Evolutionary conservation across 345 rosid genomes (phyloP).

Genomic region (Toxicodendron radicans): DNA sequence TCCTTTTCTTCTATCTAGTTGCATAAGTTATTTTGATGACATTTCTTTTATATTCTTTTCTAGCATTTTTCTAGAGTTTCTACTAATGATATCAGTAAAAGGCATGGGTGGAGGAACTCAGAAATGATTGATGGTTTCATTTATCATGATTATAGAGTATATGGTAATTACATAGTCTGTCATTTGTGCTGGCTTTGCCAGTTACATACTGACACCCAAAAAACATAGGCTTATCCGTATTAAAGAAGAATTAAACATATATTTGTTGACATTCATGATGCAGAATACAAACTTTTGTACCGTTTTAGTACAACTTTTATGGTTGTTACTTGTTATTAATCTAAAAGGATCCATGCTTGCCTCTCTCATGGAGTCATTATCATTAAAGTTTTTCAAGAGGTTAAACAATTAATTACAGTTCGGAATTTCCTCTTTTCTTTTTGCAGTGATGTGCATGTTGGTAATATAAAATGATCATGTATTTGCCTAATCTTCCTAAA

Average conservation of each 20-base stretch:
- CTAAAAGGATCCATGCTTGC: neutral
- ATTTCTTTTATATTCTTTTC: neutral
- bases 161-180: neutral
- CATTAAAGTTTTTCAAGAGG: too few species aligned
- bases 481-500: neutral
- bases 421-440: neutral
- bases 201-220: neutral
- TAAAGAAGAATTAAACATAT: neutral
- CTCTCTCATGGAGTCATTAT: neutral
- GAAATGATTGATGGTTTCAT: slow-evolving; percentile 1
- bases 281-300: neutral
- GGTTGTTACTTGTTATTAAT: neutral
- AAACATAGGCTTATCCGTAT: neutral
- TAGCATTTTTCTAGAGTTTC: neutral
- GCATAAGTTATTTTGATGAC: neutral
- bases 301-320: neutral
- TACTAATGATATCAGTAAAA: neutral
- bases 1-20: slow-evolving; percentile 7
- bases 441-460: neutral
- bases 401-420: neutral
- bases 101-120: neutral
- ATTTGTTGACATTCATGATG: neutral
- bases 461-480: neutral
- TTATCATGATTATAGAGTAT: neutral
- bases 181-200: neutral